These are phyloP conservation scores for Thamnidium elegans DNA, from an alignment of 192 early-diverging fungal genomes.

Conservation along the genomic window DNA sequence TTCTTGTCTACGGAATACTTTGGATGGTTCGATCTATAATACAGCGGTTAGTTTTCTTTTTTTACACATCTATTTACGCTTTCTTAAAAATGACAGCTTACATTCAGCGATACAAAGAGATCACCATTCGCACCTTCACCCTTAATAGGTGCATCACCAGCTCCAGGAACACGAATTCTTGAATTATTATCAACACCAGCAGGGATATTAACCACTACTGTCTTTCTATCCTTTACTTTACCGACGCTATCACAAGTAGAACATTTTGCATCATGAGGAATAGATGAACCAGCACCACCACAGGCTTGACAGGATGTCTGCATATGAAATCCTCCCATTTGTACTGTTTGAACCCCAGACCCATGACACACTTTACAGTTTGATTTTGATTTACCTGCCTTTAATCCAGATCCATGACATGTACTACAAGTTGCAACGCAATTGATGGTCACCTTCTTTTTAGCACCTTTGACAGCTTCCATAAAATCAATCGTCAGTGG, in stretches of 20 bases:
- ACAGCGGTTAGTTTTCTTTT: background rate
- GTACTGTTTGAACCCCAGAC: slow-evolving; percentile 76
- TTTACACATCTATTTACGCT: too few species aligned
- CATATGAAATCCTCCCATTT: slow-evolving; percentile 90
- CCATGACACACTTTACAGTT: slow-evolving; percentile 80
- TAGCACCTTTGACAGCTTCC: slow-evolving; percentile 84
- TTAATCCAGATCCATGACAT: slow-evolving; percentile 81
- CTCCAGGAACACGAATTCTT: slow-evolving; percentile 67
- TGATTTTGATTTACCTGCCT: slow-evolving; percentile 65
- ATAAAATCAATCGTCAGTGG: slow-evolving; percentile 77
- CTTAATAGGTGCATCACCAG: slow-evolving; percentile 80
- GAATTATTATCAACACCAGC: slow-evolving; percentile 84
- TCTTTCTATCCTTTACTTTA: slow-evolving; percentile 64
- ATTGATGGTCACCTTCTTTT: slow-evolving; percentile 63
- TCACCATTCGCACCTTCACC: slow-evolving; percentile 78
- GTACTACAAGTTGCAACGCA: slow-evolving; percentile 69
- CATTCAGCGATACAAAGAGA: slow-evolving; percentile 74
- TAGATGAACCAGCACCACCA: slow-evolving; percentile 74
- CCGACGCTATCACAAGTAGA: slow-evolving; percentile 78
- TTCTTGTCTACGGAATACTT: slow-evolving; percentile 83
- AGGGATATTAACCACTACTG: slow-evolving; percentile 77
- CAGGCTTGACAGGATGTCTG: slow-evolving; percentile 79
- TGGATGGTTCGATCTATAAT: slow-evolving; percentile 50
- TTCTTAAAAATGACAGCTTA: slow-evolving; percentile 34
- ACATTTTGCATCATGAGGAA: slow-evolving; percentile 70